Percentiles rank a stretch among this genome's conserved stretches.
phyloP scores from a whole-genome alignment of 2,329 filamentous ascomycete genomes.

The Cucurbitaria berberidis region DNA sequence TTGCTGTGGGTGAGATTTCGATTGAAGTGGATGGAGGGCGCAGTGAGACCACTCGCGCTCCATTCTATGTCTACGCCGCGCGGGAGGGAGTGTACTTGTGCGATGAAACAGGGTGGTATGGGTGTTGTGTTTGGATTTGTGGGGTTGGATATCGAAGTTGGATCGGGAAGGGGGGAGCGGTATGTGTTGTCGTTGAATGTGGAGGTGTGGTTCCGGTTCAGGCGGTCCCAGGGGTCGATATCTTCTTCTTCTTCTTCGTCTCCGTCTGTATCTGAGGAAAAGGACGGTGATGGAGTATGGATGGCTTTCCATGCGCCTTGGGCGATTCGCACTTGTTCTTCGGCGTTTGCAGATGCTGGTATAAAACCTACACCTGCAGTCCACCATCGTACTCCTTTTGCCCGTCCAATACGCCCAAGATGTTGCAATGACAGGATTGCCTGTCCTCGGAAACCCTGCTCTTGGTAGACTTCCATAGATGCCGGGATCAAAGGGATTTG shows the following conservation, averaged over 20 bases:
- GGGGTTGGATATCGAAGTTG: neutral
- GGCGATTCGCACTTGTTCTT: slow-evolving; percentile 43
- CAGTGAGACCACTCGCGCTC: slow-evolving; percentile 69
- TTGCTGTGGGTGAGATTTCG: neutral
- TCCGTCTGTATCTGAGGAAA: slow-evolving; percentile 37
- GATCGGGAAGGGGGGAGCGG: slow-evolving; percentile 52
- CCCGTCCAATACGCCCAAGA: slow-evolving; percentile 79
- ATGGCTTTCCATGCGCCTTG: slow-evolving; percentile 54
- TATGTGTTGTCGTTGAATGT: slow-evolving; percentile 30
- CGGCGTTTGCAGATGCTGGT: slow-evolving; percentile 7
- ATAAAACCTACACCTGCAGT: slow-evolving; percentile 68
- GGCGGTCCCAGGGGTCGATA: slow-evolving; percentile 70
- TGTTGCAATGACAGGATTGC: slow-evolving; percentile 82
- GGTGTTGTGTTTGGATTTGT: neutral
- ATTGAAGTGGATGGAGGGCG: neutral
- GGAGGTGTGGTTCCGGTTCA: slow-evolving; percentile 63
- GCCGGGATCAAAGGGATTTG: slow-evolving; percentile 88
- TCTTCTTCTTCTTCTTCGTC: slow-evolving; percentile 54
- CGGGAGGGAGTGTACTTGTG: slow-evolving; percentile 78
- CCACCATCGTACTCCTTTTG: slow-evolving; percentile 77
- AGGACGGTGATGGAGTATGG: neutral
- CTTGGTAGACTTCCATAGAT: slow-evolving; percentile 68
- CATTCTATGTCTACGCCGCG: slow-evolving; percentile 80
- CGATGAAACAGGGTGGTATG: slow-evolving; percentile 72
- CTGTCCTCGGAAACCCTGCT: slow-evolving; percentile 60